Evolutionary conservation across 2,329 filamentous ascomycete genomes (phyloP), one percentile per base, ranked within the genome.

Genomic region (Fonsecaea erecta): DNA sequence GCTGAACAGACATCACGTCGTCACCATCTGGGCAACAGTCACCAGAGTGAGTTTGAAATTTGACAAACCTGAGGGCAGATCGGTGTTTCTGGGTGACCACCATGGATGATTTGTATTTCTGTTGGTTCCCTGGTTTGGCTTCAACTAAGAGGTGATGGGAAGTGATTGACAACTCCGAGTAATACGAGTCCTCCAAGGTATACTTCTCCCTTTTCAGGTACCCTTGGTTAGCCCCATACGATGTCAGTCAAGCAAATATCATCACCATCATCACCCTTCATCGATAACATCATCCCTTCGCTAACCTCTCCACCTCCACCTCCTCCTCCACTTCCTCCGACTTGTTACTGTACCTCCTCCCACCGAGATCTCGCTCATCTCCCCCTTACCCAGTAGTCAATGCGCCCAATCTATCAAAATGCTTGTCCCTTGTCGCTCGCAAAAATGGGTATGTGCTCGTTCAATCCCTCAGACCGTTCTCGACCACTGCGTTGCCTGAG

Each of bases 301-400:
- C 18, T 1, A 24, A 24, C 43, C 43, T 21, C 43, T 21, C 43
- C 43, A 3, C 43, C 43, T 24, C 43, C 18, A 48, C n/a, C 43
- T 48, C 43, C 14, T 48, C 43, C 18, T 48, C 43, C 43, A n/a
- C 37, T n/a, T 40, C 37, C 37, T 40, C 37, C 37, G 14, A 40
- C 37, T 40, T 16, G 37, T 18, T 40, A 40, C 37, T n/a, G n/a
- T n/a, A n/a, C n/a, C n/a, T n/a, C n/a, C 14, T 11, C 43, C n/a
- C 7, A 11, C 34, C 32, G 12, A 43, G 58, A 61, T 61, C 58
- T 61, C 46, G 26, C 40, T n/a, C n/a, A n/a, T n/a, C n/a, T n/a
- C n/a, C n/a, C 43, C 48, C 35, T 8, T 26, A 9, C 18, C 14
- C 5, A 53, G 53, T 32, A 43, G 48, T 43, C 35, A 53, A 60